These are phyloP conservation scores for Heterococcus sp. DNA, from an alignment of 108 stramenopile species.

Conservation along the genomic window DNA sequence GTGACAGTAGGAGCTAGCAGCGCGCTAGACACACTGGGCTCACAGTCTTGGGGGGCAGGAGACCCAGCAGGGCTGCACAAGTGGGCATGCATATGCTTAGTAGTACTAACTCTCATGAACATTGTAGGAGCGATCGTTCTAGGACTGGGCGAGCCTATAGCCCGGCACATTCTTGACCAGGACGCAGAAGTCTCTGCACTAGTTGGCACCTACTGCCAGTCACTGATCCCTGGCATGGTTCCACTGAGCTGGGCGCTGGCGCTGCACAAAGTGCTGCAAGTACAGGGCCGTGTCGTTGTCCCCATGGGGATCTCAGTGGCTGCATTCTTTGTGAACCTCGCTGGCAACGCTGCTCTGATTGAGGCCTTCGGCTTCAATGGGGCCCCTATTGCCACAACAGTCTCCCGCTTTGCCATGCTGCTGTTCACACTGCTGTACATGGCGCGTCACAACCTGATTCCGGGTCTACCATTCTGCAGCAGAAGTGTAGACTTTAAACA, in stretches of 20 bases:
- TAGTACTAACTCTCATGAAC: not conserved
- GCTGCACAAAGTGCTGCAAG: not conserved
- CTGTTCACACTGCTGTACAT: not conserved
- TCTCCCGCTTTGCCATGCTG: not conserved
- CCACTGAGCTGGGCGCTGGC: not conserved
- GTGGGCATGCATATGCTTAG: not conserved
- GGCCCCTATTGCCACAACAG: not conserved
- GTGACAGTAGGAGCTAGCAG: not conserved
- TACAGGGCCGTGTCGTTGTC: not conserved
- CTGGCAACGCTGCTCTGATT: not conserved
- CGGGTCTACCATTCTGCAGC: not conserved
- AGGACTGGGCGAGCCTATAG: not conserved
- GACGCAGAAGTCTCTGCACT: not conserved
- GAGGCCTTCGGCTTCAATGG: not conserved
- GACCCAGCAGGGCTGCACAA: not conserved
- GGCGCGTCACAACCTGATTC: not conserved
- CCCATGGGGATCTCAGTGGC: not conserved
- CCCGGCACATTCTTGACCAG: not conserved
- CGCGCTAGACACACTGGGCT: not conserved
- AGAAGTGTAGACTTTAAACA: not conserved
- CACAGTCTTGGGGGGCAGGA: not conserved
- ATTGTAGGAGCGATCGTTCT: not conserved
- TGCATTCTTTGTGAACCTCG: not conserved
- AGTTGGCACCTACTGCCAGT: not conserved
- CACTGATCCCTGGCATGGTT: not conserved